These are phyloP conservation scores for Aspergillus sp. DNA, from an alignment of 2,329 filamentous ascomycete species.

Conservation along the genomic window DNA sequence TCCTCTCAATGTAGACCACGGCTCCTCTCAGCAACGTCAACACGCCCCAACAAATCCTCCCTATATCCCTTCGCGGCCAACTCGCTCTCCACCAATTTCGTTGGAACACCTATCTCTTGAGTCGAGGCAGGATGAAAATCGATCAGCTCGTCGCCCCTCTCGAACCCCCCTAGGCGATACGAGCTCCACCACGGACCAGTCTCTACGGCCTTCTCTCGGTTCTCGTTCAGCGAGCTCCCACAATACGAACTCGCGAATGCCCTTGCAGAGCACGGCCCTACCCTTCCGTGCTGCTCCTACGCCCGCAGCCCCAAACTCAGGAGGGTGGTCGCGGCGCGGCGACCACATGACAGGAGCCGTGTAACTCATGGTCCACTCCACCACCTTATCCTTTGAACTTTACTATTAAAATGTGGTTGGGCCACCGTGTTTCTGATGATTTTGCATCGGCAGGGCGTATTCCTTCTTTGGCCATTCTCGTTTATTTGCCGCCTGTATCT, in stretches of 20 bases:
- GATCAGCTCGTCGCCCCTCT: slow-evolving; percentile 28
- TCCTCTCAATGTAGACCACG: slow-evolving; percentile 53
- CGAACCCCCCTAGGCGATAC: slow-evolving; percentile 34
- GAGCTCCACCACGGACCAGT: slow-evolving; percentile 38
- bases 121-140: slow-evolving; percentile 34
- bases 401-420: neutral
- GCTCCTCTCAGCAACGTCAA: slow-evolving; percentile 23
- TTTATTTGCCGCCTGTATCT: slow-evolving; percentile 8
- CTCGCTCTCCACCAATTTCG: slow-evolving; percentile 38
- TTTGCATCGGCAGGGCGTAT: slow-evolving; percentile 27
- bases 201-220: slow-evolving; percentile 38
- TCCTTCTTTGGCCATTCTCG: slow-evolving; percentile 15
- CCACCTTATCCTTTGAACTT: neutral
- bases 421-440: slow-evolving; percentile 20
- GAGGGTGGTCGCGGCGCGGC: slow-evolving; percentile 28
- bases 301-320: slow-evolving; percentile 60
- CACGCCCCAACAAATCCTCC: slow-evolving; percentile 19
- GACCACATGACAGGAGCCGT: slow-evolving; percentile 17
- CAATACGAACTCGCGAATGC: slow-evolving; percentile 34
- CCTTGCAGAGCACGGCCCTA: slow-evolving; percentile 57
- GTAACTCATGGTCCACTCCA: neutral
- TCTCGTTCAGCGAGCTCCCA: slow-evolving; percentile 42
- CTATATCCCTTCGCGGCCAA: slow-evolving; percentile 22
- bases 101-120: slow-evolving; percentile 48
- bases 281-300: slow-evolving; percentile 64